Base-by-base conservation (phyloP, 169 alveolate genomes). In the Eimeria maxima region DNA sequence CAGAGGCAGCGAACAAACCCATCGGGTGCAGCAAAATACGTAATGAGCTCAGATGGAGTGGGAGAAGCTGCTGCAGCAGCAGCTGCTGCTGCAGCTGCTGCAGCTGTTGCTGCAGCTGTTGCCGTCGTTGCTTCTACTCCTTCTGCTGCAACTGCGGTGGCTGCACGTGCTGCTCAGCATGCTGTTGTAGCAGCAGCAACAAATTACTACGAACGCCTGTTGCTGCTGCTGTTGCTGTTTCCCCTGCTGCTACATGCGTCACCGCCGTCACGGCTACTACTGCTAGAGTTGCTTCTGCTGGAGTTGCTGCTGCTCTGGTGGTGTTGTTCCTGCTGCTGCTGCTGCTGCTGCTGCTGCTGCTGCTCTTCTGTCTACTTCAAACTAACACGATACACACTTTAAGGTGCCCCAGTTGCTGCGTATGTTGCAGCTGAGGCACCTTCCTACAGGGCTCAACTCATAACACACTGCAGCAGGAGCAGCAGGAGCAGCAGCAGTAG, bases 131-230 rank as follows among this genome's bases (percentile, higher is more conserved):
- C 86, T 24, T 55, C 86, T 74, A 57, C 55, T 38, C 38, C 16
- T 45, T 5, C 65, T 76, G 88, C 65, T 76, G 88, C 42, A 16
- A 47, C 88, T 76, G 88, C 88, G 11, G 88, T 45, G n/a, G 78
- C 78, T 76, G 60, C 42, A 44, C 44, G 7, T 24, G 63, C 18
- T 76, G 60, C 88, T 45, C 2, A 45, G 63, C 60, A 24, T 50
- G 1, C 88, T 76, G 65, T 50, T 76, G 63, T 14, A n/a, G 88
- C 88, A 16, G 67, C 22, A 22, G 63, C 88, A 44, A 0, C 60
- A 6, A 6, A 16, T 8, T 71, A 7, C 29, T 22, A 16, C 57
- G 57, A 50, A 11, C 57, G 11, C 57, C 57, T 5, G 57, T 18
- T 16, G 55, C 16, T 80, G 71, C 67, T 80, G 71, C 45, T 80